Conservation (phyloP, 169 alveolate genomes). For the Plasmodium berghei region DNA sequence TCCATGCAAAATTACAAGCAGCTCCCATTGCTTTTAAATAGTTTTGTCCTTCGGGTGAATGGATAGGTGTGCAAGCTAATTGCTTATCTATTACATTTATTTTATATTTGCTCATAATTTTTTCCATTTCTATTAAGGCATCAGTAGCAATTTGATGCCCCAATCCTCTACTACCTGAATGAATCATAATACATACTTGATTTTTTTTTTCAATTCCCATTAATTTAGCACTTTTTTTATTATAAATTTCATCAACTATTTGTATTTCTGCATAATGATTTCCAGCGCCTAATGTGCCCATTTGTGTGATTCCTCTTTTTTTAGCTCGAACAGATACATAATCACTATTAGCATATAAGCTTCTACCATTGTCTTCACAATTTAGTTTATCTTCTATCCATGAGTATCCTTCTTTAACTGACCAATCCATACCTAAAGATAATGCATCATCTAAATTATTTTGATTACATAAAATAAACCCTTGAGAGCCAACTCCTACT, state of each 20-base stretch:
- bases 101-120: slow-evolving; percentile 77
- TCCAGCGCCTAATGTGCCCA: slow-evolving; percentile 94
- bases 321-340: slow-evolving; percentile 89
- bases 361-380: slow-evolving; percentile 91
- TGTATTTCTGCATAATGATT: slow-evolving; percentile 93
- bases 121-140: slow-evolving; percentile 91
- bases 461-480: slow-evolving; percentile 82
- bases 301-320: slow-evolving; percentile 92
- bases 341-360: slow-evolving; percentile 89
- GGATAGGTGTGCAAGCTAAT: slow-evolving; percentile 90
- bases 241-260: slow-evolving; percentile 90
- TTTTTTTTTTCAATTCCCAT: slow-evolving; percentile 89
- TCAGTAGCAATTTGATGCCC: slow-evolving; percentile 93
- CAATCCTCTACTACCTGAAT: slow-evolving; percentile 92
- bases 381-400: slow-evolving; percentile 90
- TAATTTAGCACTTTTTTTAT: slow-evolving; percentile 88
- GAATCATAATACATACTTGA: slow-evolving; percentile 91
- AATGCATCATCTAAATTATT: slow-evolving; percentile 84
- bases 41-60: slow-evolving; percentile 87
- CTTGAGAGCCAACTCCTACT: slow-evolving; percentile 93
- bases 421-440: slow-evolving; percentile 91
- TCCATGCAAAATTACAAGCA: slow-evolving; percentile 95
- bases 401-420: slow-evolving; percentile 82
- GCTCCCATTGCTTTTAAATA: slow-evolving; percentile 91
- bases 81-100: slow-evolving; percentile 88